A percentile compares a stretch with the other conserved stretches of the same genome.
These are phyloP conservation scores for Pichia kluyveri DNA, from an alignment of 805 yeast species.

Conservation along the genomic window DNA sequence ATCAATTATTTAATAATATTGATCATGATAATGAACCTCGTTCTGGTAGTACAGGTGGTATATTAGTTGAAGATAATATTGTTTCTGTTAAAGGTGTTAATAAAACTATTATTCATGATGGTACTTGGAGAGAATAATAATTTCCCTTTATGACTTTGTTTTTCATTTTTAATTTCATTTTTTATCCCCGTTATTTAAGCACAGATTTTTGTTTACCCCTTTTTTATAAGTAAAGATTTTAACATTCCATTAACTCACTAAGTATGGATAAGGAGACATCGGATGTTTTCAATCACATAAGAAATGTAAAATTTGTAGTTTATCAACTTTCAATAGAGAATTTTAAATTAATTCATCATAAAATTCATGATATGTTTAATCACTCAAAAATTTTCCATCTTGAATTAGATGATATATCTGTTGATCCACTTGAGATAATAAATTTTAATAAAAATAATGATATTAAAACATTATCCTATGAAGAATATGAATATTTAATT, in stretches of 20 bases:
- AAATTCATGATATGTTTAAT: neutral
- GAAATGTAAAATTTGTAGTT: conserved; percentile 1
- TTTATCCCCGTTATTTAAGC: no score
- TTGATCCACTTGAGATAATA: neutral
- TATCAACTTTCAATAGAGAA: neutral
- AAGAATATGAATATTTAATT: neutral
- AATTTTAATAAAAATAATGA: neutral
- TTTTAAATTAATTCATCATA: neutral
- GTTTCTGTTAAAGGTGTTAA: conserved; percentile 78
- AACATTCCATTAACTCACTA: no score
- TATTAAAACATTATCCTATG: neutral
- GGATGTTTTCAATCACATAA: neutral
- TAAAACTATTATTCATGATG: conserved; percentile 73
- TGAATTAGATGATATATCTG: neutral
- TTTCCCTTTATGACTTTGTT: no score
- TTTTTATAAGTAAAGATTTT: no score
- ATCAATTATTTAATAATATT: neutral
- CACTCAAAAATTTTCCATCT: neutral
- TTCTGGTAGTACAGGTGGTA: conserved; percentile 31
- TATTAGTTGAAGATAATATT: conserved; percentile 65
- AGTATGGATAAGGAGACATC: no score
- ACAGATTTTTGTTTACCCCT: no score
- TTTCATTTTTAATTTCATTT: no score
- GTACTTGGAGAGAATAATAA: neutral
- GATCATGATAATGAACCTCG: conserved; percentile 13